Evolutionary conservation across 176 grass and related monocot species (phyloP).

Genomic region (Musa beccarii): DNA sequence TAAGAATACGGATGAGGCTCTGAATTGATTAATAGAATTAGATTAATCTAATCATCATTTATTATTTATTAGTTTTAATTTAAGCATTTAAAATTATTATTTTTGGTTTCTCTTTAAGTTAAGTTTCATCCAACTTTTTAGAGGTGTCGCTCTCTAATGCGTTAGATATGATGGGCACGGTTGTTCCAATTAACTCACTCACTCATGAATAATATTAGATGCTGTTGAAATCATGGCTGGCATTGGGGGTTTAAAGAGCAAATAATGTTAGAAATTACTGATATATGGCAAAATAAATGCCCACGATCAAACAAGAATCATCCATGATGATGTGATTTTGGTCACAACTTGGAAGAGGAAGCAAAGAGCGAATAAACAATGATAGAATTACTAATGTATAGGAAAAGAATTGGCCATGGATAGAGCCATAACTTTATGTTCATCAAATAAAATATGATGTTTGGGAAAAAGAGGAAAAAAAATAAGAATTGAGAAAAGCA

Average conservation of each 20-base stretch:
- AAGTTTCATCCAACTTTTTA: background rate
- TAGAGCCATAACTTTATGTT: background rate
- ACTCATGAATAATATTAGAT: background rate
- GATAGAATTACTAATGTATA: background rate
- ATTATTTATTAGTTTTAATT: too few species aligned
- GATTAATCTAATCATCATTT: too few species aligned
- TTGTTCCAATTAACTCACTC: background rate
- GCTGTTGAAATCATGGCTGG: background rate
- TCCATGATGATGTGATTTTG: too few species aligned
- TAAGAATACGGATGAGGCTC: too few species aligned
- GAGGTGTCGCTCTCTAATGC: background rate
- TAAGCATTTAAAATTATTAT: background rate
- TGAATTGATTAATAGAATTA: too few species aligned
- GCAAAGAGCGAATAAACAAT: background rate
- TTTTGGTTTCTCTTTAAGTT: background rate
- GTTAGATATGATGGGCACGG: background rate
- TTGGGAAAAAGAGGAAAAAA: background rate
- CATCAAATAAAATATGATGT: background rate
- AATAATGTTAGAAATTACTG: background rate
- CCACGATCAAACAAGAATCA: background rate
- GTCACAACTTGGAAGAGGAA: too few species aligned
- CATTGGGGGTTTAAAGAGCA: background rate
- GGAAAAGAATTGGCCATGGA: background rate
- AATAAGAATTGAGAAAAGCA: background rate
- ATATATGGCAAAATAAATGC: background rate